Percentiles rank a stretch among this genome's conserved stretches.
Evolutionary conservation across 2,329 filamentous ascomycete genomes (phyloP).

Genomic region (Fusarium chuoi): DNA sequence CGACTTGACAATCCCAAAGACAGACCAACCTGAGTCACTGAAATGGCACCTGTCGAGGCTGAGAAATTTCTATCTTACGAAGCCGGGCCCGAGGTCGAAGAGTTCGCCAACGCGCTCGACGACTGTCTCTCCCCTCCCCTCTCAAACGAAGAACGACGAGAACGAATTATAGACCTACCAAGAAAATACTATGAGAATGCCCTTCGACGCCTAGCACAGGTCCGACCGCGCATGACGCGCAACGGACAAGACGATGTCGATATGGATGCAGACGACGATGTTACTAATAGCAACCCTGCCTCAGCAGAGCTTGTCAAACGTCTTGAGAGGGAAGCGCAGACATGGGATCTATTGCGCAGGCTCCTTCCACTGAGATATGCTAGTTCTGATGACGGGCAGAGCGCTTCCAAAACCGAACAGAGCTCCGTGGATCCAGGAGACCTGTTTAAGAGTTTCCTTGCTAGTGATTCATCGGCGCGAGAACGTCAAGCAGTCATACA

Average conservation of each 20-base stretch:
- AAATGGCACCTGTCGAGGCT: slow-evolving; percentile 28
- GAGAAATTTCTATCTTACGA: slow-evolving; percentile 27
- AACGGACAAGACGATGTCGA: slow-evolving; percentile 58
- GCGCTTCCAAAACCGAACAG: slow-evolving; percentile 44
- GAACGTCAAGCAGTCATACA: slow-evolving; percentile 84
- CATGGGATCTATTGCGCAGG: slow-evolving; percentile 86
- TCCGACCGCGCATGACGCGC: slow-evolving; percentile 44
- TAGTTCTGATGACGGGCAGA: slow-evolving; percentile 42
- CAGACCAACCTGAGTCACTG: background rate
- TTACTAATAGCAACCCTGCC: slow-evolving; percentile 42
- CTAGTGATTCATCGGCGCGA: slow-evolving; percentile 75
- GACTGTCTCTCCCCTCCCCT: slow-evolving; percentile 69
- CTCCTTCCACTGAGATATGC: slow-evolving; percentile 77
- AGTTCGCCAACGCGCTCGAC: slow-evolving; percentile 86
- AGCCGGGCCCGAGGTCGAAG: slow-evolving; percentile 82
- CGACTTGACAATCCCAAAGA: background rate
- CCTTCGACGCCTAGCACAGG: slow-evolving; percentile 46
- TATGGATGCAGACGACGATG: slow-evolving; percentile 67
- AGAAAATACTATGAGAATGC: slow-evolving; percentile 68
- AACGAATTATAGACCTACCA: slow-evolving; percentile 72
- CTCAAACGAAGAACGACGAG: slow-evolving; percentile 65
- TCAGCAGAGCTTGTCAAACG: slow-evolving; percentile 51
- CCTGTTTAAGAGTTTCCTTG: slow-evolving; percentile 77
- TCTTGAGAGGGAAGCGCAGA: slow-evolving; percentile 86
- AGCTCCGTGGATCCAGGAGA: slow-evolving; percentile 34